Evolutionary conservation across 1,139 yeast species (phyloP).

Genomic region (Suhomyces atakaporum): DNA sequence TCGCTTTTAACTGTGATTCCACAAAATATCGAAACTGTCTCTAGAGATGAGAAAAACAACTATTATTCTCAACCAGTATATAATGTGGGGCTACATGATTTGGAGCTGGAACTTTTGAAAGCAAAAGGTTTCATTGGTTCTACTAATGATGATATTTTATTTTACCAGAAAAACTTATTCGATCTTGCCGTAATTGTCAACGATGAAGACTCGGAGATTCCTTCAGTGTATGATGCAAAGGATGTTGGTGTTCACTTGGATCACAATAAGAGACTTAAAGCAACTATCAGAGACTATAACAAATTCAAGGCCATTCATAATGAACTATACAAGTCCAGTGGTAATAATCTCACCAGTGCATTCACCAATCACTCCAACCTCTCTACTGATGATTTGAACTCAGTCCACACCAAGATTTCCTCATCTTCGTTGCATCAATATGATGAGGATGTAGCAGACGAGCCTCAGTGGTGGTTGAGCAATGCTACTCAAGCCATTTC

Average conservation of each 20-base stretch:
- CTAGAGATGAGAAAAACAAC: constrained; percentile 17
- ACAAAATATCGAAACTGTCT: constrained; percentile 25
- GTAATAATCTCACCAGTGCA: constrained; percentile 2
- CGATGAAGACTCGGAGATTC: constrained; percentile 21
- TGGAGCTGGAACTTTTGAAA: constrained; percentile 23
- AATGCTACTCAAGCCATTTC: constrained; percentile 54
- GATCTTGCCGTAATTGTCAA: constrained; percentile 45
- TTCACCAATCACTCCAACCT: constrained; percentile 18
- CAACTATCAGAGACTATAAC: constrained; percentile 40
- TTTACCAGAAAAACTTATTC: constrained; percentile 56
- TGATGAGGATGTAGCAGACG: constrained; percentile 23
- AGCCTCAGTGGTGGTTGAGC: constrained; percentile 48
- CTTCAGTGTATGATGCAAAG: constrained; percentile 10
- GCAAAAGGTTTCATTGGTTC: constrained; percentile 55
- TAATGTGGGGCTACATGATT: constrained; percentile 66
- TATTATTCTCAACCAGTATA: constrained; percentile 53
- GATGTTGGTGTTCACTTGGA: constrained; percentile 14
- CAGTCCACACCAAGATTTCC: constrained; percentile 23
- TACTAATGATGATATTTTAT: constrained; percentile 70
- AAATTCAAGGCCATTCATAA: constrained; percentile 39
- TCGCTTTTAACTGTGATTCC: constrained; percentile 44
- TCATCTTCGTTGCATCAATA: constrained; percentile 12
- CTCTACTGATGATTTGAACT: constrained; percentile 23
- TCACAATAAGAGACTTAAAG: constrained; percentile 20
- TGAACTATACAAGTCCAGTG: constrained; percentile 20